Conservation (phyloP, 1,284 basidiomycete genomes). For the Inonotus hispidus region DNA sequence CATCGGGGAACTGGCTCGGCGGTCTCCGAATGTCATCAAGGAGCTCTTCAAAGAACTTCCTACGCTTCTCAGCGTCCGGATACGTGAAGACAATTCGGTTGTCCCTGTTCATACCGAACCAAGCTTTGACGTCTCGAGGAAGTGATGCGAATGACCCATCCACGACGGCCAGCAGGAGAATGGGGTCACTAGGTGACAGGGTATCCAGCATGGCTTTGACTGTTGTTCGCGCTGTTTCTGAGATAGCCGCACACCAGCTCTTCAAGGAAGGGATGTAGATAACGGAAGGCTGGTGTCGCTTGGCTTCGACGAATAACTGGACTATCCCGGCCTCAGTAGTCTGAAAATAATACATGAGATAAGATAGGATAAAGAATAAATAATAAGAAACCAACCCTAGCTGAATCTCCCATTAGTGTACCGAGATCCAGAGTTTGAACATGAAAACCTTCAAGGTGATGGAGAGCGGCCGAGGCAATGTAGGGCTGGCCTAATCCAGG, state of each 20-base stretch:
- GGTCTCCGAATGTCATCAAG: conserved; percentile 65
- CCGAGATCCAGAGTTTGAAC: conserved; percentile 92
- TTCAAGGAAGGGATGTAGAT: conserved; percentile 90
- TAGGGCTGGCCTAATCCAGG: conserved; percentile 89
- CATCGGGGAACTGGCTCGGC: conserved; percentile 90
- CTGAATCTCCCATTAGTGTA: conserved; percentile 84
- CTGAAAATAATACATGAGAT: conserved; percentile 35
- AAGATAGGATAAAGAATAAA: not conserved
- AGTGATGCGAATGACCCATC: conserved; percentile 72
- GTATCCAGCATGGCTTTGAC: conserved; percentile 89
- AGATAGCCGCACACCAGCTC: conserved; percentile 83
- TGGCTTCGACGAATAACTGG: conserved; percentile 96
- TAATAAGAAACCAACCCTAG: conserved; percentile 53
- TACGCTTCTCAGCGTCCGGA: conserved; percentile 56
- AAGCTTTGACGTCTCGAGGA: conserved; percentile 79
- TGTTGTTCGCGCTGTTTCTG: conserved; percentile 81
- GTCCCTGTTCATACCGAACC: conserved; percentile 84
- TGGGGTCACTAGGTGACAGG: conserved; percentile 85
- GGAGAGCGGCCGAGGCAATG: conserved; percentile 85
- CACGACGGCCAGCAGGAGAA: conserved; percentile 85
- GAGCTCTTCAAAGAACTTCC: conserved; percentile 73
- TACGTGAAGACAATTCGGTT: conserved; percentile 63
- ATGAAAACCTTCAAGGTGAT: conserved; percentile 94
- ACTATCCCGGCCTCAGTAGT: conserved; percentile 91
- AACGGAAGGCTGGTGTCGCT: conserved; percentile 94